phyloP scores from a whole-genome alignment of 2,329 filamentous ascomycete genomes.

The Zymoseptoria tritici region DNA sequence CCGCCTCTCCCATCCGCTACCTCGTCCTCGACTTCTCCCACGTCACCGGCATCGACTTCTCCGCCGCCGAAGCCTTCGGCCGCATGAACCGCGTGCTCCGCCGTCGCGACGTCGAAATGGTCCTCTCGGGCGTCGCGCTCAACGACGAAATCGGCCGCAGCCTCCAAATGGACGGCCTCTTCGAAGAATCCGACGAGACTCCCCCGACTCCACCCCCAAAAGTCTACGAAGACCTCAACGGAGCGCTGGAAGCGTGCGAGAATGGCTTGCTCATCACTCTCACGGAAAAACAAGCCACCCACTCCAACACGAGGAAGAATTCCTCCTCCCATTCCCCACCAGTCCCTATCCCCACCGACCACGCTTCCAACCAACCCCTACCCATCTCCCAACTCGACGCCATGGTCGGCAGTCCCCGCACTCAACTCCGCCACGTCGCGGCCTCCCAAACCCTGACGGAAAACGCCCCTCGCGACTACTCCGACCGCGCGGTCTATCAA shows the following conservation, averaged over 20 bases:
- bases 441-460: slow-evolving; percentile 69
- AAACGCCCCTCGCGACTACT: slow-evolving; percentile 41
- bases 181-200: slow-evolving; percentile 64
- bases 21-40: slow-evolving; percentile 82
- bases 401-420: slow-evolving; percentile 65
- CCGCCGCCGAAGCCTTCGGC: slow-evolving; percentile 88
- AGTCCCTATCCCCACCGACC: slow-evolving; percentile 22
- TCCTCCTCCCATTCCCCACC: slow-evolving; percentile 42
- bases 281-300: slow-evolving; percentile 26
- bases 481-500: slow-evolving; percentile 51
- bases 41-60: slow-evolving; percentile 91
- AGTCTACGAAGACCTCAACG: slow-evolving; percentile 84
- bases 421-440: slow-evolving; percentile 67
- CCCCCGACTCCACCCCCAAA: slow-evolving; percentile 42
- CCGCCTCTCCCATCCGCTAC: slow-evolving; percentile 72
- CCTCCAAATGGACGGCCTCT: slow-evolving; percentile 76
- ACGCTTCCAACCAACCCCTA: slow-evolving; percentile 23
- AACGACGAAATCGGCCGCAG: slow-evolving; percentile 68
- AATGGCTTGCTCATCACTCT: slow-evolving; percentile 69
- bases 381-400: slow-evolving; percentile 19
- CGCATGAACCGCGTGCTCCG: slow-evolving; percentile 79
- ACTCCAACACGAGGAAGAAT: slow-evolving; percentile 28
- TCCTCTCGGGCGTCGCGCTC: slow-evolving; percentile 74
- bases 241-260: slow-evolving; percentile 86
- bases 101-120: slow-evolving; percentile 68